phyloP scores from a whole-genome alignment of 768 basidiomycete species.

The Agrocybe pediades region DNA sequence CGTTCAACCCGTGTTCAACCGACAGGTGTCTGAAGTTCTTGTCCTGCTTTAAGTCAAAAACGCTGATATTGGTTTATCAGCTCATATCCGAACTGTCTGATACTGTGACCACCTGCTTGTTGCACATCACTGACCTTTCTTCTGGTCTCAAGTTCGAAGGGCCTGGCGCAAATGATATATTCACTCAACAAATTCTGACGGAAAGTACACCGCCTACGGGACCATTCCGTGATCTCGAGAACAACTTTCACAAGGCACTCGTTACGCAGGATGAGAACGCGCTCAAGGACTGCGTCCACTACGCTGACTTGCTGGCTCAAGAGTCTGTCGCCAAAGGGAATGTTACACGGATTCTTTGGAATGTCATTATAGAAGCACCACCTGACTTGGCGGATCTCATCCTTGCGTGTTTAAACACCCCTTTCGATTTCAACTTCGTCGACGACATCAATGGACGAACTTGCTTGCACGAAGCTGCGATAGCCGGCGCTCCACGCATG shows the following conservation, averaged over 20 bases:
- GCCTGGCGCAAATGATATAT: slow-evolving; percentile 71
- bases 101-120: slow-evolving; percentile 80
- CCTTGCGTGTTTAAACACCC: slow-evolving; percentile 59
- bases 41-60: background rate
- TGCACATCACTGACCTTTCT: slow-evolving; percentile 77
- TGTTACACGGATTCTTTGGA: slow-evolving; percentile 94
- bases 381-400: slow-evolving; percentile 74
- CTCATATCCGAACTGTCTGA: slow-evolving; percentile 96
- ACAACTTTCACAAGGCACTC: slow-evolving; percentile 80
- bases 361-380: slow-evolving; percentile 82
- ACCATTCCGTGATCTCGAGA: slow-evolving; percentile 87
- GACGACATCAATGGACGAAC: slow-evolving; percentile 98
- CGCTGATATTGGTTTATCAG: slow-evolving; percentile 35
- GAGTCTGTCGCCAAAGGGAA: slow-evolving; percentile 63
- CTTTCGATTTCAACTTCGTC: slow-evolving; percentile 89
- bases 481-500: slow-evolving; percentile 76
- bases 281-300: slow-evolving; percentile 69
- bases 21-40: slow-evolving; percentile 59
- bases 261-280: slow-evolving; percentile 58
- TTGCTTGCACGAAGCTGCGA: slow-evolving; percentile 91
- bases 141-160: slow-evolving; percentile 80
- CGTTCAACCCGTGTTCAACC: slow-evolving; percentile 97
- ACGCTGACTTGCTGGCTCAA: slow-evolving; percentile 66
- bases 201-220: slow-evolving; percentile 65
- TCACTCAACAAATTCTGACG: slow-evolving; percentile 69